Conservation (phyloP, 805 yeast species). For the Metschnikowia picachoensis region DNA sequence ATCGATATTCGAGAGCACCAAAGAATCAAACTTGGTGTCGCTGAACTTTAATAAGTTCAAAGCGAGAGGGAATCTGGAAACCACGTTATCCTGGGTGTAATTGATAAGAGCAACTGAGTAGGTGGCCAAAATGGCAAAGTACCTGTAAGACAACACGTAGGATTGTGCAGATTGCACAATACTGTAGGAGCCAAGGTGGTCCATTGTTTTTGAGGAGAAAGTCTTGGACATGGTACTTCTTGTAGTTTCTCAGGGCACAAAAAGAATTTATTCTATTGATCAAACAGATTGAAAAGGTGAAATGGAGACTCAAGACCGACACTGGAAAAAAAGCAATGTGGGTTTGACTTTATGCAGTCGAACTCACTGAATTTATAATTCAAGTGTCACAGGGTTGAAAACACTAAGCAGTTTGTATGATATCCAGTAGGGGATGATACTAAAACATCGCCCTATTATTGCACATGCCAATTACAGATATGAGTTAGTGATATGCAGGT, state of each 20-base stretch:
- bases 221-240: conserved; percentile 18
- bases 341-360: neutral
- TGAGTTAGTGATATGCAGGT: conserved; percentile 3
- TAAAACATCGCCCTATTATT: conserved; percentile 2
- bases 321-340: neutral
- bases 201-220: conserved; percentile 31
- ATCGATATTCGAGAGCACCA: conserved; percentile 25
- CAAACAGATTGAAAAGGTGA: neutral
- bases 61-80: conserved; percentile 20
- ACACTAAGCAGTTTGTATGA: neutral
- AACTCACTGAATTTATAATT: neutral
- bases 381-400: neutral
- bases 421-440: conserved; percentile 3
- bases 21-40: conserved; percentile 23
- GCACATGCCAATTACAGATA: conserved; percentile 8
- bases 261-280: conserved; percentile 1
- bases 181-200: conserved; percentile 32
- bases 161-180: conserved; percentile 22
- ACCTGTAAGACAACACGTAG: conserved; percentile 24
- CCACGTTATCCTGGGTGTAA: conserved; percentile 21
- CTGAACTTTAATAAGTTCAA: conserved; percentile 17
- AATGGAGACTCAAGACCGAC: neutral
- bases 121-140: conserved; percentile 25
- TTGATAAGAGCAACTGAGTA: conserved; percentile 20
- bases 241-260: neutral